Evolutionary conservation across 2,329 filamentous ascomycete genomes (phyloP).

Genomic region (Boeremia exigua): DNA sequence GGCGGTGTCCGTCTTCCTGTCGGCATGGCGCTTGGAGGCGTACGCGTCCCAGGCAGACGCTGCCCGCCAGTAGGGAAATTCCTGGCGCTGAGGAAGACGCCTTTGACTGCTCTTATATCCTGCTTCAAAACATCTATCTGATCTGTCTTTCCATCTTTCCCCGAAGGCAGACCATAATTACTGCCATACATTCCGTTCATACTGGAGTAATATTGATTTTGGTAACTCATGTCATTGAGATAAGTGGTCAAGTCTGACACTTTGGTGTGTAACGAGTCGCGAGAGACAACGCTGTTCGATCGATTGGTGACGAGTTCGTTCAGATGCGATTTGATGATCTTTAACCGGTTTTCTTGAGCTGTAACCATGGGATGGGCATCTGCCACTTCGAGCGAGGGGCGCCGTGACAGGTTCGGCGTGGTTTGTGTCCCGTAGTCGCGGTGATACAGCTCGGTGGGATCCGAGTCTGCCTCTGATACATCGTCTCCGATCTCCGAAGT

Average conservation of each 20-base stretch:
- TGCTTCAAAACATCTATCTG: slow-evolving; percentile 75
- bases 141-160: slow-evolving; percentile 67
- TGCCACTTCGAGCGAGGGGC: slow-evolving; percentile 33
- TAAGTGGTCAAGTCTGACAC: slow-evolving; percentile 67
- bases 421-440: slow-evolving; percentile 83
- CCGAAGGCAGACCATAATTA: slow-evolving; percentile 35
- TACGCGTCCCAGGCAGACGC: slow-evolving; percentile 5
- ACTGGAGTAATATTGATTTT: slow-evolving; percentile 52
- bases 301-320: slow-evolving; percentile 58
- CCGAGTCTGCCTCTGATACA: slow-evolving; percentile 59
- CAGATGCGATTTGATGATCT: slow-evolving; percentile 60
- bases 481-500: slow-evolving; percentile 43
- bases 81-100: slow-evolving; percentile 74
- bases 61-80: slow-evolving; percentile 63
- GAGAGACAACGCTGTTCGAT: slow-evolving; percentile 57
- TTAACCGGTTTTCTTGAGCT: slow-evolving; percentile 54
- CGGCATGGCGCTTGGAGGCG: slow-evolving; percentile 23
- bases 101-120: slow-evolving; percentile 80
- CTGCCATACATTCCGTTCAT: slow-evolving; percentile 44
- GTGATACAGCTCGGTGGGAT: slow-evolving; percentile 80
- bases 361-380: slow-evolving; percentile 39
- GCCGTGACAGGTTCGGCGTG: slow-evolving; percentile 58
- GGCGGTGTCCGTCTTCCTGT: slow-evolving; percentile 23
- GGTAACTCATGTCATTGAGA: slow-evolving; percentile 57
- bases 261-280: slow-evolving; percentile 57